These are phyloP conservation scores for Trichoderma parareesei DNA, from an alignment of 495 filamentous ascomycete species.

Conservation along the genomic window DNA sequence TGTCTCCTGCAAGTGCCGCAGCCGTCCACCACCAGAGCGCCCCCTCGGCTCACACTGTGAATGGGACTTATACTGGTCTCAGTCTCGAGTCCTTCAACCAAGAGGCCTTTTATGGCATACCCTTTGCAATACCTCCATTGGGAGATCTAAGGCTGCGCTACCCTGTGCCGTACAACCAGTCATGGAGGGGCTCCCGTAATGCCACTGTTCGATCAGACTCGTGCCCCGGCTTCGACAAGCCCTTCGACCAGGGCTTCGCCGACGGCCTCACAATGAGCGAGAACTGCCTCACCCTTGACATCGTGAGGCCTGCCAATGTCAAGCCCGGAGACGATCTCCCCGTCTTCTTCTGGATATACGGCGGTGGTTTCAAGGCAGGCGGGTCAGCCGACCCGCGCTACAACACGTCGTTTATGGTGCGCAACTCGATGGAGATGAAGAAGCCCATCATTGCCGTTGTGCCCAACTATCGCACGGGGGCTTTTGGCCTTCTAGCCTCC, in stretches of 20 bases:
- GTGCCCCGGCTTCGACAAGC: neutral
- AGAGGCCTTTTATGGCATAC: constrained; percentile 3
- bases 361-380: constrained; percentile 1
- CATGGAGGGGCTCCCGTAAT: constrained; percentile 5
- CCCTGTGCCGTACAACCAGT: neutral
- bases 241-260: constrained; percentile 1
- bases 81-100: constrained; percentile 1
- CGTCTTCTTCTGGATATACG: constrained; percentile 9
- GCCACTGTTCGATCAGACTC: constrained; percentile 3
- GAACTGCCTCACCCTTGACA: constrained; percentile 1
- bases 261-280: constrained; percentile 9
- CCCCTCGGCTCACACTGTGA: neutral
- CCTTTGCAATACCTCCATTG: neutral
- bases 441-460: constrained; percentile 51
- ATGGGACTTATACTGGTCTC: constrained; percentile 3
- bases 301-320: neutral
- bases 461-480: constrained; percentile 40
- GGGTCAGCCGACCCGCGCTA: constrained; percentile 21
- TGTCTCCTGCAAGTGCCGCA: constrained; percentile 1
- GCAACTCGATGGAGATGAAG: constrained; percentile 40
- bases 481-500: constrained; percentile 51
- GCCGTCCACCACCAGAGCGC: neutral
- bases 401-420: constrained; percentile 39
- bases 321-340: neutral
- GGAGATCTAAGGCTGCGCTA: neutral